Percentiles rank a stretch among this genome's conserved stretches.
Conservation (phyloP, 2,329 filamentous ascomycete genomes). For the Aspergillus piperis region DNA sequence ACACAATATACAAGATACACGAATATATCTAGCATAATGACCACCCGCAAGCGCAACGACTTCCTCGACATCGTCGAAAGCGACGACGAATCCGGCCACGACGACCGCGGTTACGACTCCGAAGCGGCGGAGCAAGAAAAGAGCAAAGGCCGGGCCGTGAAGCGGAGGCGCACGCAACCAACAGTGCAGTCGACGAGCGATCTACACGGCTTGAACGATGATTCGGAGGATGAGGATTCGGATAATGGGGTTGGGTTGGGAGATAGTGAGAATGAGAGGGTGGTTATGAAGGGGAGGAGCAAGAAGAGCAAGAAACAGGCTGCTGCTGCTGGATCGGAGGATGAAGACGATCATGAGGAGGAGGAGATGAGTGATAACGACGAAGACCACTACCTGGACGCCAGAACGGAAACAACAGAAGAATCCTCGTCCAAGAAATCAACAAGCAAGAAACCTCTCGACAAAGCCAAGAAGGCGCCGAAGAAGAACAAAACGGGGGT, state of each 20-base stretch:
- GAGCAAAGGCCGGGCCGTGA: constrained; percentile 40
- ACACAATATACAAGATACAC: constrained; percentile 1
- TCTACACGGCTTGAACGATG: constrained; percentile 17
- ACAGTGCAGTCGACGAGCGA: constrained; percentile 20
- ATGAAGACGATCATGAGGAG: constrained; percentile 15
- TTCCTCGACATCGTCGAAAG: constrained; percentile 41
- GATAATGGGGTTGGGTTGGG: constrained; percentile 15
- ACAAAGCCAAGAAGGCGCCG: constrained; percentile 28
- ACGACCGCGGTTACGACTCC: constrained; percentile 49
- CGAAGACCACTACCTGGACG: constrained; percentile 6
- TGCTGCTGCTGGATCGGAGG: not conserved
- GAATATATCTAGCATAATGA: constrained; percentile 28
- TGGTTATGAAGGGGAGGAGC: constrained; percentile 18
- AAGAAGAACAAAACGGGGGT: constrained; percentile 44
- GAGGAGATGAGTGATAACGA: constrained; percentile 15
- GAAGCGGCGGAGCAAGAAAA: constrained; percentile 45
- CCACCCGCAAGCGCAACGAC: constrained; percentile 42
- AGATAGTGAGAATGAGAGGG: constrained; percentile 19
- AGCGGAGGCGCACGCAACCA: constrained; percentile 36
- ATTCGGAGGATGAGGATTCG: constrained; percentile 8
- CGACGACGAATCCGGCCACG: constrained; percentile 40
- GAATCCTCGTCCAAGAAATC: constrained; percentile 4
- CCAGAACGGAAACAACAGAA: constrained; percentile 14
- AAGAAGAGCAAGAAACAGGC: constrained; percentile 13
- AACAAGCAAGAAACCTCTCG: constrained; percentile 18